Base-by-base conservation (phyloP, 305 asterid species). In the Solanum hybrid region DNA sequence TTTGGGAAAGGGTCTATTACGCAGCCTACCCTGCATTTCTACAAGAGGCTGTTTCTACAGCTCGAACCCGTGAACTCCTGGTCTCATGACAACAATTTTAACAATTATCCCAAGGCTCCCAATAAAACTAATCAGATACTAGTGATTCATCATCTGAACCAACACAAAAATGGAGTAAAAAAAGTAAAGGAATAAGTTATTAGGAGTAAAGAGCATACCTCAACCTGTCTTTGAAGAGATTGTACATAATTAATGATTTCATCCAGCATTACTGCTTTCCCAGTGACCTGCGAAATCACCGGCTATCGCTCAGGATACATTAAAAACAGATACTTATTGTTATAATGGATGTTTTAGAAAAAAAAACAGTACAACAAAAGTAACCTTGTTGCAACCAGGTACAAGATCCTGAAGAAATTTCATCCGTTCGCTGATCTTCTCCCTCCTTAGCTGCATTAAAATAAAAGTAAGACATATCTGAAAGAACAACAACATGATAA, bases 401-500 rank as follows among this genome's bases (percentile, higher is more conserved):
- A 97, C 99, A 89, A 97, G 98, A 94, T 97, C 99, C 93, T 97
- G 99, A 92, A 97, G 99, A 91, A 94, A 96, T 90, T 96, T 97
- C 99, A 97, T 97, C 92, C 99, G 95, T 91, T 97, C 98, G 90
- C 99, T 97, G 85, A 97, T 97, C 93, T 95, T 97, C 92, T 97
- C 99, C 94, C 99, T 95, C 93, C 99, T 94, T 15, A 96, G 97
- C 99, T 97, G 91, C 90, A 93, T 72, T 40, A 87, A 32, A 88
- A 91, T 60, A 71, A 87, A 79, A 60, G 34, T 78, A 60, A 81
- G 71, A 89, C 75, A 31, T 1, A 73, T 73, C 22, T 8, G 38
- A 87, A 29, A 73, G 85, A 79, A 73, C 14, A 27, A 72, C 73
- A 69, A 79, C 2, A 79, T 24, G 86, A 38, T 51, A 29, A 17